A percentile compares a stretch with the other conserved stretches of the same genome.
phyloP scores from a whole-genome alignment of 179 eudicot genomes.

The Pouteria campechiana region DNA sequence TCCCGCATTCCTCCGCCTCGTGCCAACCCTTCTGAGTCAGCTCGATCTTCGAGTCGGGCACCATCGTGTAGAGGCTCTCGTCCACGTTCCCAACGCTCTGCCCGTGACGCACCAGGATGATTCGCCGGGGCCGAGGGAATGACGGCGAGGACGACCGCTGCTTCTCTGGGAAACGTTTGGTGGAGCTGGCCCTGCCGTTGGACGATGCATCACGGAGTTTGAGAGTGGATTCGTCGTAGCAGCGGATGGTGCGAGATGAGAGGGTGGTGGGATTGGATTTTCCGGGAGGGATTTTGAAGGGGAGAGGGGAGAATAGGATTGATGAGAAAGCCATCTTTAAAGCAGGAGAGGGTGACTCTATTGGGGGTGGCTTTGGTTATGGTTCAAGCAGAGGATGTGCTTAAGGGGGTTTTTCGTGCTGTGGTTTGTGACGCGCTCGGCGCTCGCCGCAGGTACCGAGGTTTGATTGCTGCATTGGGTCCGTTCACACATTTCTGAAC shows the following conservation, averaged over 20 bases:
- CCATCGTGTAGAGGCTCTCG: slow-evolving; percentile 28
- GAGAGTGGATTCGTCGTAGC: slow-evolving; percentile 4
- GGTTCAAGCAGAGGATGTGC: too few relatives aligned
- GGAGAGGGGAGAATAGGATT: not conserved
- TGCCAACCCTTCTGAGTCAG: slow-evolving; percentile 26
- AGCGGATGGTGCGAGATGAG: slow-evolving; percentile 1
- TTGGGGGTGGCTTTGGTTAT: too few relatives aligned
- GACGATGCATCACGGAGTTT: not conserved
- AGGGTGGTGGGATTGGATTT: not conserved
- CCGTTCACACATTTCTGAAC: too few relatives aligned
- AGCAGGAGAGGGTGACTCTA: too few relatives aligned
- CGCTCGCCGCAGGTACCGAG: too few relatives aligned
- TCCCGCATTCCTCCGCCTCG: slow-evolving; percentile 35
- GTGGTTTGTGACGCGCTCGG: too few relatives aligned
- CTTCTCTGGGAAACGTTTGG: slow-evolving; percentile 6
- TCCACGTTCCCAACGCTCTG: slow-evolving; percentile 47
- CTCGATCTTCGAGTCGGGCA: slow-evolving; percentile 33
- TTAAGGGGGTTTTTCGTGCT: too few relatives aligned
- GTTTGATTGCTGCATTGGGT: too few relatives aligned
- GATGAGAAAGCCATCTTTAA: too few relatives aligned
- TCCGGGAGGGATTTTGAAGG: not conserved
- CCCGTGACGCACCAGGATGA: slow-evolving; percentile 42
- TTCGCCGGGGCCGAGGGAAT: slow-evolving; percentile 38
- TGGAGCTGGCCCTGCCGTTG: slow-evolving; percentile 2
- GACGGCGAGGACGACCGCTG: not conserved